phyloP scores from a whole-genome alignment of 2,329 filamentous ascomycete species.

The Cadophora gregata region DNA sequence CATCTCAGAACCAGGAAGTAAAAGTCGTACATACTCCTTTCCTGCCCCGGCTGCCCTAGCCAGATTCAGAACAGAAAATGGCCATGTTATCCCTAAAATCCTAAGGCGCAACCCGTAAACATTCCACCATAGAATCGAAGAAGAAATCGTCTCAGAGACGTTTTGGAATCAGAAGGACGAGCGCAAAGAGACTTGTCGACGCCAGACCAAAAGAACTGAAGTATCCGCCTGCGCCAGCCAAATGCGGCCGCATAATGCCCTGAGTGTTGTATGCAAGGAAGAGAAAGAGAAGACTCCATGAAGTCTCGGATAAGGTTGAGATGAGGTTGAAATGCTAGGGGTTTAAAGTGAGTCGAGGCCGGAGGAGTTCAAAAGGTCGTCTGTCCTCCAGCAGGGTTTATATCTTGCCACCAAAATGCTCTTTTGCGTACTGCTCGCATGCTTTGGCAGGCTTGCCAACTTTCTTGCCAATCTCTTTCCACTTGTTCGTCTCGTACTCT shows the following conservation, averaged over 20 bases:
- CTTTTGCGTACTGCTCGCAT: conserved; percentile 93
- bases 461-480: conserved; percentile 96
- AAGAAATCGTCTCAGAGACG: background rate
- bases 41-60: background rate
- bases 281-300: conserved; percentile 8
- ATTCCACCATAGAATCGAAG: conserved; percentile 6
- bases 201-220: conserved; percentile 18
- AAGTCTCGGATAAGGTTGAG: conserved; percentile 6
- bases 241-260: conserved; percentile 27
- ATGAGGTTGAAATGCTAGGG: background rate
- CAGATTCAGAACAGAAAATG: background rate
- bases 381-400: conserved; percentile 26
- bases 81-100: background rate
- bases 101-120: background rate
- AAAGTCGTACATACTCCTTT: background rate
- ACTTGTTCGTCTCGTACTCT: conserved; percentile 98
- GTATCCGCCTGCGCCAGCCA: conserved; percentile 32
- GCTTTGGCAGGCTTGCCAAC: conserved; percentile 98
- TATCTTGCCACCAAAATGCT: conserved; percentile 68
- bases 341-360: background rate
- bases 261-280: conserved; percentile 20
- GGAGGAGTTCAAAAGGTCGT: background rate
- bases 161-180: conserved; percentile 13
- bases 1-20: background rate
- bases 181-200: background rate